Evolutionary conservation across 352 stramenopile genomes (phyloP).

Genomic region (Phytophthora syringae): DNA sequence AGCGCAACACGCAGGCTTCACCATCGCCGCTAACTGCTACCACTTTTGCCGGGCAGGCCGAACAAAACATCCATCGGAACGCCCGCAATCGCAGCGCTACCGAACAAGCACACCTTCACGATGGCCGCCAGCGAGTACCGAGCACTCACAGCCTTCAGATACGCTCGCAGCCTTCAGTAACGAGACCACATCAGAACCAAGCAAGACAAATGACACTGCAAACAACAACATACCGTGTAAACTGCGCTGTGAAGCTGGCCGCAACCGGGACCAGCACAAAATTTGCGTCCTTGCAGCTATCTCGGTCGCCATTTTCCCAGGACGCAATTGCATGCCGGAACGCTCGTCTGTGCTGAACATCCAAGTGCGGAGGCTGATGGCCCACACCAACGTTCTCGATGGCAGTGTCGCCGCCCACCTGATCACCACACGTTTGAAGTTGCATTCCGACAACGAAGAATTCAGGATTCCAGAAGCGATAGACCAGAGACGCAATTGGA

Average conservation of each 20-base stretch:
- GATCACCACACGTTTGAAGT: conserved; percentile 24
- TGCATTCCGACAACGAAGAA: conserved; percentile 49
- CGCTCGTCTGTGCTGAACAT: conserved; percentile 25
- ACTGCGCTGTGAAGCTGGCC: conserved; percentile 27
- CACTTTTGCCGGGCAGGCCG: background rate
- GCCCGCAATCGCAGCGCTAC: conserved; percentile 30
- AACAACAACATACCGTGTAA: conserved; percentile 33
- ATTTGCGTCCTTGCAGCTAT: conserved; percentile 3
- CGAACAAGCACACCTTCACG: conserved; percentile 37
- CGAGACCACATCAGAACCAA: background rate
- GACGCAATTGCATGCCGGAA: conserved; percentile 26
- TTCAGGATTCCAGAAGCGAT: conserved; percentile 41
- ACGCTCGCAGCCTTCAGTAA: conserved; percentile 27
- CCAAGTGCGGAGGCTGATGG: conserved; percentile 14
- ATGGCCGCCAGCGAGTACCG: conserved; percentile 38
- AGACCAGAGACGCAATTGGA: conserved; percentile 52
- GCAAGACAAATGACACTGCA: background rate
- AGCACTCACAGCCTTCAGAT: conserved; percentile 21
- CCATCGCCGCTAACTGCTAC: too few species aligned
- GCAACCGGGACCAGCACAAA: conserved; percentile 38
- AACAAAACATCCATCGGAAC: conserved; percentile 37
- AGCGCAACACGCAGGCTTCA: too few species aligned
- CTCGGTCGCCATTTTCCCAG: conserved; percentile 12
- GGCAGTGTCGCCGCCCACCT: background rate
- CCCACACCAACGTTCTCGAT: conserved; percentile 31